These are phyloP conservation scores for Hirsutella thompsonii DNA, from an alignment of 2,329 filamentous ascomycete species.

Conservation along the genomic window DNA sequence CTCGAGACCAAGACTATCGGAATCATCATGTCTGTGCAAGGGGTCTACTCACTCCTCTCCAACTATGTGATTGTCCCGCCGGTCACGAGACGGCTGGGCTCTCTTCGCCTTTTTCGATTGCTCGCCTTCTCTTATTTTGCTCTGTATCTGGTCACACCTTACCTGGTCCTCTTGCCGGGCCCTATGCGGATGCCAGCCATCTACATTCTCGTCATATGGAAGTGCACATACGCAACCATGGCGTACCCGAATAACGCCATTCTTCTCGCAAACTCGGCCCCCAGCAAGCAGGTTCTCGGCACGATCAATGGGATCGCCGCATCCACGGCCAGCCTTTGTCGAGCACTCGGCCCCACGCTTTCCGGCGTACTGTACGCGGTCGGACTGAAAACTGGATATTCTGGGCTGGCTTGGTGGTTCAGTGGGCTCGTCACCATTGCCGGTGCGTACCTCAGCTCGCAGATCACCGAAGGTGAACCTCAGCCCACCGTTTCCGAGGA, in stretches of 20 bases:
- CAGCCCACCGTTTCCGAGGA: conserved; percentile 27
- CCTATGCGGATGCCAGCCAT: conserved; percentile 60
- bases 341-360: conserved; percentile 78
- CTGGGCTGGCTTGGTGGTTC: conserved; percentile 88
- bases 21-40: conserved; percentile 77
- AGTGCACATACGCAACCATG: conserved; percentile 84
- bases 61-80: conserved; percentile 76
- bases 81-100: conserved; percentile 62
- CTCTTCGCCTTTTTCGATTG: conserved; percentile 69
- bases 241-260: conserved; percentile 86
- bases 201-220: conserved; percentile 71
- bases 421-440: conserved; percentile 63
- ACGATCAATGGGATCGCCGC: conserved; percentile 88
- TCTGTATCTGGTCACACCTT: conserved; percentile 79
- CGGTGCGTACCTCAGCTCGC: conserved; percentile 63
- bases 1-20: conserved; percentile 76
- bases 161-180: conserved; percentile 72
- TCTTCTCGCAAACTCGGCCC: conserved; percentile 77
- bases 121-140: conserved; percentile 74
- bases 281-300: conserved; percentile 71
- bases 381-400: conserved; percentile 69
- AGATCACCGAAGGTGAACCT: conserved; percentile 53
- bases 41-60: conserved; percentile 76
- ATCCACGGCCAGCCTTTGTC: conserved; percentile 77
- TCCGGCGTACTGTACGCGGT: conserved; percentile 76